Evolutionary conservation across 139 green algal genomes (phyloP), one percentile per base, ranked within the genome.

Genomic region (Haematococcus lacustris): DNA sequence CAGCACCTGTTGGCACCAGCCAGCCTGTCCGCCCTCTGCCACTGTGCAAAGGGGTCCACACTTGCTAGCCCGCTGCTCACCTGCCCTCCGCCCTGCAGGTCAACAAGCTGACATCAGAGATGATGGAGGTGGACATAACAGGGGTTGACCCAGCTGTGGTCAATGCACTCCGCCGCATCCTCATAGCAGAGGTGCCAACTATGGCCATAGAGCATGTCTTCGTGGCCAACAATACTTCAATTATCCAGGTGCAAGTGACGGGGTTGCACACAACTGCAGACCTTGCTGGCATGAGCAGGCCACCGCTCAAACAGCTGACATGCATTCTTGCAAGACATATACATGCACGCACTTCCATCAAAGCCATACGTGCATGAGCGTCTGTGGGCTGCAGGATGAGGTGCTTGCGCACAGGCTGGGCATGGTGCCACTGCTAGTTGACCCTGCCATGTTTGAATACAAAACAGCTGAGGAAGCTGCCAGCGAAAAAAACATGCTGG

Each of bases 191-290:
- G 76, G 85, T 98, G 32, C 95, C 95, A 3, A 98, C 94, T 0
- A 90, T 99, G 77, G 95, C 95, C 0, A 96, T 98, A 33, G 94
- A 98, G 86, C 93, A 98, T 74, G 94, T 99, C 17, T 99, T 94
- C 80, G 86, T 98, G 26, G 68, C 95, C 26, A 91, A 99, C 89
- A 99, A 99, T 85, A 98, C 95, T 1, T 93, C 83, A 26, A 90
- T 98, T 65, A 93, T 99, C 23, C 80, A 91, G 82, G 88, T 90
- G 65, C 0, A 73, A 63, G 51, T 64, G 76, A n/a, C n/a, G n/a
- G n/a, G n/a, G n/a, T n/a, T n/a, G n/a, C n/a, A n/a, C n/a, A n/a
- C n/a, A n/a, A n/a, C n/a, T n/a, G n/a, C n/a, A n/a, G n/a, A n/a
- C n/a, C n/a, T n/a, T n/a, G n/a, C n/a, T n/a, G n/a, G n/a, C n/a